These are phyloP conservation scores for Apophysomyces elegans DNA, from an alignment of 371 early-diverging fungal species.

Conservation along the genomic window DNA sequence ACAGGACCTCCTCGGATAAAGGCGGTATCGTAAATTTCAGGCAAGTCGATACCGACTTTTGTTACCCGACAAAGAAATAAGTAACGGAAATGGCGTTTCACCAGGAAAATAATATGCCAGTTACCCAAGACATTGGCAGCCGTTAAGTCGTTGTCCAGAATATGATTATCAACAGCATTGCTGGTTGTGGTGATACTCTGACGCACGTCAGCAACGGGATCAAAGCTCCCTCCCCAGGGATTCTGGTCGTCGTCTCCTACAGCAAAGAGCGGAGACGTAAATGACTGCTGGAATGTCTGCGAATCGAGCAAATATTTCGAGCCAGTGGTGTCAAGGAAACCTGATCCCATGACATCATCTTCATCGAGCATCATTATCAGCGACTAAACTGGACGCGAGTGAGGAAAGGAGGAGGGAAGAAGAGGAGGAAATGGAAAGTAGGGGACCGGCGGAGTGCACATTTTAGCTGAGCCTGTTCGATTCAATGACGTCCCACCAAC, in stretches of 20 bases:
- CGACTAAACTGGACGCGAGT: background rate
- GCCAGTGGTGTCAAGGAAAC: constrained; percentile 2
- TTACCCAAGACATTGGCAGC: constrained; percentile 37
- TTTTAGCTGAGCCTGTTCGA: background rate
- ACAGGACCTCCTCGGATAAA: constrained; percentile 58
- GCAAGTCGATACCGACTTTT: constrained; percentile 59
- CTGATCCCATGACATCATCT: constrained; percentile 22
- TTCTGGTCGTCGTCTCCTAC: constrained; percentile 7
- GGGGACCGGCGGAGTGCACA: constrained; percentile 8
- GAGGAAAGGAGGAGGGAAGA: background rate
- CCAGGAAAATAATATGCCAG: background rate
- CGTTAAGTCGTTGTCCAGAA: constrained; percentile 25
- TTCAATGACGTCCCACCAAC: constrained; percentile 8
- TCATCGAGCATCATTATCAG: constrained; percentile 22
- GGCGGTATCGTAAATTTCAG: constrained; percentile 60
- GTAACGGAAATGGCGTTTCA: background rate
- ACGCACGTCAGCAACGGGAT: constrained; percentile 19
- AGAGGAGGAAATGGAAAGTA: constrained; percentile 5
- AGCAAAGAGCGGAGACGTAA: constrained; percentile 12
- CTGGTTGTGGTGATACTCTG: background rate
- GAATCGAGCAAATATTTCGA: constrained; percentile 19
- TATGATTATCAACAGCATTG: constrained; percentile 28
- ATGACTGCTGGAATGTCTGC: constrained; percentile 24
- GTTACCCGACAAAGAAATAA: background rate
- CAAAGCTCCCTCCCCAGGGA: constrained; percentile 25